Evolutionary conservation across 345 rosid species (phyloP), one percentile per base, ranked within the genome.

Genomic region (Ricinus communis): DNA sequence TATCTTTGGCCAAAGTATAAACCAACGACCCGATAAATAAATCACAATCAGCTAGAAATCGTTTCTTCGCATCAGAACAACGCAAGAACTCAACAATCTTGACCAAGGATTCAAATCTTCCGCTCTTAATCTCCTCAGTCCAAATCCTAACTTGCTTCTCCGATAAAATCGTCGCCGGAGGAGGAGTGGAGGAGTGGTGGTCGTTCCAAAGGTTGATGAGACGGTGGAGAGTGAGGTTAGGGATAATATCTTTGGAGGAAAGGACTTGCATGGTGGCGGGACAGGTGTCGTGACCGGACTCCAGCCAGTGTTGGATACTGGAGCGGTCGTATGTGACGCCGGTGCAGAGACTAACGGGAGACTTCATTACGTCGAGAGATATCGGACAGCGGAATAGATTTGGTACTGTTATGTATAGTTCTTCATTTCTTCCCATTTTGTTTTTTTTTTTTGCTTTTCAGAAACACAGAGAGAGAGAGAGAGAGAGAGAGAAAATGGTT

Each of bases 211-310:
- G 65, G 53, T 47, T 69, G 66, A 75, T 75, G 33, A 75, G 70
- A 10, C 79, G 74, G 53, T 30, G 74, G 60, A 75, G 79, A 10
- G 79, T 75, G 60, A 75, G 74, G 24, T 75, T 75, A 27, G 79
- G 79, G 30, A 75, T 66, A 47, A 75, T 24, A 27, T 75, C 79
- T 59, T 65, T 75, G 71, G 74, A 27, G 41, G 66, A 6, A n/a
- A 75, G 79, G 65, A 75, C 59, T 40, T 75, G 79, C 79, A 75
- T 75, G 33, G 79, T 75, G 54, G 79, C 79, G 4, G 79, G 79
- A 49, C 79, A 75, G 8, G 79, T 75, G 65, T 70, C 79, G 74
- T 70, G 79, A 21, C 79, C 79, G 54, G 74, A 45, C 5, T 75
- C 79, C 38, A 75, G 73, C 79, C 79, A 75, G 65, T 56, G 65